Conservation (phyloP, 257 asterid genomes). For the Asclepias syriaca region DNA sequence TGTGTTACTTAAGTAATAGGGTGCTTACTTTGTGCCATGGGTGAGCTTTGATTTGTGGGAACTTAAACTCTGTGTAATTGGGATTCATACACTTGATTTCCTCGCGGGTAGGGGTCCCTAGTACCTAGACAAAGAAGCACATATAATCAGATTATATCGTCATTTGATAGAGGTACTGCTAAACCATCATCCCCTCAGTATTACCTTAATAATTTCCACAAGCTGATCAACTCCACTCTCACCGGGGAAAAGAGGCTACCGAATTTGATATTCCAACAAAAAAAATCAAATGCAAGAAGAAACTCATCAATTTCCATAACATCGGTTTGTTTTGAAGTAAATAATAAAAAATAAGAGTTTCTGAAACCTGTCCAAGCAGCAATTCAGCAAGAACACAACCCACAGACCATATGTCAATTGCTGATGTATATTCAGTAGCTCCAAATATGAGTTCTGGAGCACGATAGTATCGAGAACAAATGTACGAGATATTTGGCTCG, state of each 20-base stretch:
- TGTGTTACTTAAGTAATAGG: neutral
- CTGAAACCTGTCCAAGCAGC: slow-evolving; percentile 79
- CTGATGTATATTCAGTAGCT: slow-evolving; percentile 74
- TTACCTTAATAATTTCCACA: slow-evolving; percentile 80
- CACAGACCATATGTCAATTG: slow-evolving; percentile 83
- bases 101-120: slow-evolving; percentile 87
- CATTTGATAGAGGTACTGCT: neutral
- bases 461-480: slow-evolving; percentile 75
- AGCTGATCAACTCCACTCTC: slow-evolving; percentile 92
- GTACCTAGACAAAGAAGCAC: slow-evolving; percentile 36
- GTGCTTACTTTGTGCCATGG: slow-evolving; percentile 80
- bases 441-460: slow-evolving; percentile 87
- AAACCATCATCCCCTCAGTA: slow-evolving; percentile 3
- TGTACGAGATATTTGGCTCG: slow-evolving; percentile 78
- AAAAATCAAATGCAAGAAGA: neutral
- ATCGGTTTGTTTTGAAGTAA: slow-evolving; percentile 2
- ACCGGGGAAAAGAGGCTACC: slow-evolving; percentile 79
- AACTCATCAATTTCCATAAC: neutral
- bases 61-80: slow-evolving; percentile 77
- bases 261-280: slow-evolving; percentile 7
- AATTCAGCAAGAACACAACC: slow-evolving; percentile 91
- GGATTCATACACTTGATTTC: slow-evolving; percentile 92
- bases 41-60: slow-evolving; percentile 86
- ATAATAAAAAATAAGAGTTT: neutral
- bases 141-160: neutral